Evolutionary conservation across 2,329 filamentous ascomycete genomes (phyloP), one percentile per base, ranked within the genome.

Genomic region (Aspergillus fischeri): DNA sequence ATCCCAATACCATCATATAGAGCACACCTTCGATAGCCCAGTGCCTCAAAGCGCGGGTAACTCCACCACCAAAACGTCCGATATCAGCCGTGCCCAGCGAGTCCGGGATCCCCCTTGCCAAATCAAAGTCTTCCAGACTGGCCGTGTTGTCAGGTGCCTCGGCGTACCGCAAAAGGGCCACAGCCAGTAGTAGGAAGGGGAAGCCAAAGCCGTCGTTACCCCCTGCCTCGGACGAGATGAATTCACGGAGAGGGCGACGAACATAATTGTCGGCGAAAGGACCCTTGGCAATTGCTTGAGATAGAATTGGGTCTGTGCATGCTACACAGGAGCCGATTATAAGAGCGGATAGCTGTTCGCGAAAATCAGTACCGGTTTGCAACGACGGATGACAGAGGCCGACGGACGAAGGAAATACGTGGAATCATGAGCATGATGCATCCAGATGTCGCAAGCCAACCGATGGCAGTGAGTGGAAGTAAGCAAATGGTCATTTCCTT

Each of bases 251-350:
- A 3, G 79, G 76, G 1, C 83, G 78, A 9, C 80, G 75, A 2
- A 87, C 83, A 57, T 80, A 86, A 58, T 84, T 85, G 63, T 87
- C 84, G 0, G 85, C 78, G 61, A 87, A 86, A 0, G 83, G 81
- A 0, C 83, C 83, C 66, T 86, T 86, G 20, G 84, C 85, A 17
- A 86, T 78, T 27, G 83, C 82, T 63, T 86, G 83, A 0, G 83
- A 85, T 4, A 87, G 73, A n/a, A 86, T 77, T 0, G 84, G 84
- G 58, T 86, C 85, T 0, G 84, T 87, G 55, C 79, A 85, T 3
- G 84, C 85, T 10, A 86, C 83, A 52, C 82, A 85, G 0, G 84
- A 83, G 2, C 78, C 83, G 58, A 87, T 83, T 21, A 83, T 83
- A 44, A 87, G 71, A 1, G 81, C 78, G 2, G 81, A 75, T 1